phyloP scores from a whole-genome alignment of 2,329 filamentous ascomycete genomes.

The Talaromyces funiculosus region DNA sequence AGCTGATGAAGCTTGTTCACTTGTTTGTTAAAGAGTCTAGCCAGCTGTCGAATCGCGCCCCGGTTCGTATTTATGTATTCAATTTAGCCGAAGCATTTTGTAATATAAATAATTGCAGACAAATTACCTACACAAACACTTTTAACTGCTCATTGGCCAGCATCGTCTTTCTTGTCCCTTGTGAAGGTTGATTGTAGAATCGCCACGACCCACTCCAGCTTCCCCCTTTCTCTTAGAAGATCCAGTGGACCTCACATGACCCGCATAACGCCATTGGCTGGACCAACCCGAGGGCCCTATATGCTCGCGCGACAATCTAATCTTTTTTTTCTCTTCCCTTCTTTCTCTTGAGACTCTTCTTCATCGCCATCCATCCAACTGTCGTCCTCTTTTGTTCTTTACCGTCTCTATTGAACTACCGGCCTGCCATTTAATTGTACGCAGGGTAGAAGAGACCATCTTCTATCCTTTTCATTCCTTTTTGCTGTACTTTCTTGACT shows the following conservation, averaged over 20 bases:
- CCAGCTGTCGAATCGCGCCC: neutral
- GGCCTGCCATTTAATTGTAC: neutral
- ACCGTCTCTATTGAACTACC: neutral
- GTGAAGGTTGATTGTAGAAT: neutral
- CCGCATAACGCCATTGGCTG: neutral
- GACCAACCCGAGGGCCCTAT: neutral
- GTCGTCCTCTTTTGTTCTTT: conserved; percentile 5
- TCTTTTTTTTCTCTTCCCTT: neutral
- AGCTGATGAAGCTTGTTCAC: too few relatives aligned
- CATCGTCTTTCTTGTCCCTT: too few relatives aligned
- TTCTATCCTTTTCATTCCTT: conserved; percentile 1
- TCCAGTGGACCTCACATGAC: neutral
- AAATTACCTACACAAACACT: too few relatives aligned
- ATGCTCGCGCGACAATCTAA: conserved; percentile 3
- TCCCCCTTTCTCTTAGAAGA: neutral
- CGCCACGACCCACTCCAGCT: neutral
- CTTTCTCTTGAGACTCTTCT: neutral
- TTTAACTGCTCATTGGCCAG: too few relatives aligned
- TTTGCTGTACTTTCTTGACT: neutral
- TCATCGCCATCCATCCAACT: conserved; percentile 1
- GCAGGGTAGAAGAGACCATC: neutral
- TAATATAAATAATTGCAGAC: too few relatives aligned
- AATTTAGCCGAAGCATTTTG: too few relatives aligned
- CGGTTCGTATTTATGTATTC: too few relatives aligned
- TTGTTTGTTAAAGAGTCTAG: neutral